Evolutionary conservation across 805 yeast species (phyloP).

Genomic region (Myxozyma neotropica): DNA sequence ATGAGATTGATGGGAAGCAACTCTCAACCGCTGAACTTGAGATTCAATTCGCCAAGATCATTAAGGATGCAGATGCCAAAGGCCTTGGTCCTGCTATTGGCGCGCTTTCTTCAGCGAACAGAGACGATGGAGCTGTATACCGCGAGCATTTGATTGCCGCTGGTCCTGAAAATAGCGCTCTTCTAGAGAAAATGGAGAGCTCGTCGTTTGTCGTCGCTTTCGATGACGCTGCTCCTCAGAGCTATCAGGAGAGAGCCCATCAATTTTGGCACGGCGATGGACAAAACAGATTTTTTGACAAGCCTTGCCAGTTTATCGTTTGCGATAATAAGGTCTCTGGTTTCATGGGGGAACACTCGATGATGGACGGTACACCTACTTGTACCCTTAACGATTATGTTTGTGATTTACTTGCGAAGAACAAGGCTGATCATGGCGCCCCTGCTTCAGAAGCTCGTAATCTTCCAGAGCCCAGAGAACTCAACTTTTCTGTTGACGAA

Average conservation of each 20-base stretch:
- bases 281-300: slow-evolving; percentile 84
- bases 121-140: slow-evolving; percentile 75
- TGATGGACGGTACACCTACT: slow-evolving; percentile 98
- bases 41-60: slow-evolving; percentile 61
- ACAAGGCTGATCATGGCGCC: slow-evolving; percentile 47
- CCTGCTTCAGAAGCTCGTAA: slow-evolving; percentile 20
- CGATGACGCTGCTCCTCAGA: slow-evolving; percentile 70
- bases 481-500: slow-evolving; percentile 59
- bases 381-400: slow-evolving; percentile 80
- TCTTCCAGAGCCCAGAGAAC: slow-evolving; percentile 43
- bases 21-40: slow-evolving; percentile 47
- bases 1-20: slow-evolving; percentile 43
- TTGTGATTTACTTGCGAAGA: slow-evolving; percentile 56
- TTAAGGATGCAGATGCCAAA: slow-evolving; percentile 47
- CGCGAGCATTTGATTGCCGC: slow-evolving; percentile 57
- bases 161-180: slow-evolving; percentile 62
- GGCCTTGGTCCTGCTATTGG: slow-evolving; percentile 64
- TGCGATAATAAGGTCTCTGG: slow-evolving; percentile 86
- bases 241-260: slow-evolving; percentile 80
- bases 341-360: slow-evolving; percentile 93
- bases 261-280: slow-evolving; percentile 97
- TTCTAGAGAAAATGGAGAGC: slow-evolving; percentile 69
- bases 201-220: slow-evolving; percentile 80
- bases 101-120: slow-evolving; percentile 75
- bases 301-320: slow-evolving; percentile 83